A percentile compares a stretch with the other conserved stretches of the same genome.
Conservation (phyloP, 2,329 filamentous ascomycete species). For the Metarhizium humberi region DNA sequence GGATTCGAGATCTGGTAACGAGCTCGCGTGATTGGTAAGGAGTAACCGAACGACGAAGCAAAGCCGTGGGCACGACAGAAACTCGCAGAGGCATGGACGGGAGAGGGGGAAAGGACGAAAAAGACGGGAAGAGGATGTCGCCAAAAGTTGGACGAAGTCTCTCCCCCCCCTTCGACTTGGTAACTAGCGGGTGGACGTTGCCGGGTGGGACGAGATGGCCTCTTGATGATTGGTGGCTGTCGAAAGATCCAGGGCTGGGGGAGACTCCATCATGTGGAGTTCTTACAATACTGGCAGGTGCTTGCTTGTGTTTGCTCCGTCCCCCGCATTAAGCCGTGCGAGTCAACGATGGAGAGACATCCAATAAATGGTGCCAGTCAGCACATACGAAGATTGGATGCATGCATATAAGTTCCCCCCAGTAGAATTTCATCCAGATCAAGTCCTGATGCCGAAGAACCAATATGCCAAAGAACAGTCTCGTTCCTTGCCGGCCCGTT, state of each 20-base stretch:
- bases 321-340: no score
- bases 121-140: background rate
- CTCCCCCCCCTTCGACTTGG: background rate
- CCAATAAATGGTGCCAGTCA: no score
- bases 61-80: background rate
- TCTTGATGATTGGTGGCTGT: background rate
- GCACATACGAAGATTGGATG: no score
- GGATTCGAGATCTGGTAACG: background rate
- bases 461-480: no score
- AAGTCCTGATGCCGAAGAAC: no score
- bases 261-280: background rate
- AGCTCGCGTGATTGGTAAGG: background rate
- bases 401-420: no score
- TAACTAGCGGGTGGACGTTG: background rate
- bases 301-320: no score
- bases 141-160: background rate
- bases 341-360: no score
- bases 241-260: background rate
- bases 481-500: no score
- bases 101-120: background rate
- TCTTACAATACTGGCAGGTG: background rate
- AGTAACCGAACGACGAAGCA: background rate
- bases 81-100: slow-evolving; percentile 1
- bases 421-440: no score
- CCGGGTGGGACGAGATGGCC: background rate